Evolutionary conservation across 495 filamentous ascomycete species (phyloP).

Genomic region (Penicillium subrubescens): DNA sequence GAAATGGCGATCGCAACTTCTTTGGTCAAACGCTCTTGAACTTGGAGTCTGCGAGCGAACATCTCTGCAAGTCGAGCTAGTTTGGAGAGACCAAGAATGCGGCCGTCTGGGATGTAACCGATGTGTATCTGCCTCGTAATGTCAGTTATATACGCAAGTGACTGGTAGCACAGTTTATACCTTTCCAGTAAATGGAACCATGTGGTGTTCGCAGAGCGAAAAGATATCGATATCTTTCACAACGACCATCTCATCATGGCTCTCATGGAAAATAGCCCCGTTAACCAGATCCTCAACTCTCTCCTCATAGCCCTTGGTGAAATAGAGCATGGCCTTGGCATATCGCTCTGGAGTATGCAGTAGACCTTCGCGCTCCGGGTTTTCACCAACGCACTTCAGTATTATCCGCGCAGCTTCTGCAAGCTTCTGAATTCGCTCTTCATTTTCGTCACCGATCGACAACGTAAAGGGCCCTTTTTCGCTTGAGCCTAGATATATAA

Average conservation of each 20-base stretch:
- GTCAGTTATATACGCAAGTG: too few relatives aligned
- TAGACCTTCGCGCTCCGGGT: slow-evolving; percentile 87
- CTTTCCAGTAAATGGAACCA: slow-evolving; percentile 82
- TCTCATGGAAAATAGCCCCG: slow-evolving; percentile 91
- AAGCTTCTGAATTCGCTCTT: slow-evolving; percentile 71
- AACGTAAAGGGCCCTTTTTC: too few relatives aligned
- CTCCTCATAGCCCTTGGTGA: slow-evolving; percentile 98
- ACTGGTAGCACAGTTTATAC: slow-evolving; percentile 40
- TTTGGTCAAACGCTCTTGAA: slow-evolving; percentile 93
- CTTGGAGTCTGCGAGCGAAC: slow-evolving; percentile 90
- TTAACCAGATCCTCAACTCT: slow-evolving; percentile 91
- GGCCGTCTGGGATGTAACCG: slow-evolving; percentile 83
- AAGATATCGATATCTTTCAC: slow-evolving; percentile 97
- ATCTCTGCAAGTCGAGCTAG: slow-evolving; percentile 94
- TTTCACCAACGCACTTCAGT: slow-evolving; percentile 93
- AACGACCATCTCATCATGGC: slow-evolving; percentile 94
- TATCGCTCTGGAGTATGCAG: slow-evolving; percentile 85
- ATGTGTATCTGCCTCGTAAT: slow-evolving; percentile 79
- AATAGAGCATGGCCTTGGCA: slow-evolving; percentile 95
- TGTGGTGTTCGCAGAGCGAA: slow-evolving; percentile 40
- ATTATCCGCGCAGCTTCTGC: slow-evolving; percentile 87
- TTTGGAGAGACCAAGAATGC: slow-evolving; percentile 94
- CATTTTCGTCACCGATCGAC: slow-evolving; percentile 48
- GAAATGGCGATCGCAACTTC: slow-evolving; percentile 92
- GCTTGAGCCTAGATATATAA: too few relatives aligned